Evolutionary conservation across 2,329 filamentous ascomycete species (phyloP).

Genomic region (Calonectria fujianensis): DNA sequence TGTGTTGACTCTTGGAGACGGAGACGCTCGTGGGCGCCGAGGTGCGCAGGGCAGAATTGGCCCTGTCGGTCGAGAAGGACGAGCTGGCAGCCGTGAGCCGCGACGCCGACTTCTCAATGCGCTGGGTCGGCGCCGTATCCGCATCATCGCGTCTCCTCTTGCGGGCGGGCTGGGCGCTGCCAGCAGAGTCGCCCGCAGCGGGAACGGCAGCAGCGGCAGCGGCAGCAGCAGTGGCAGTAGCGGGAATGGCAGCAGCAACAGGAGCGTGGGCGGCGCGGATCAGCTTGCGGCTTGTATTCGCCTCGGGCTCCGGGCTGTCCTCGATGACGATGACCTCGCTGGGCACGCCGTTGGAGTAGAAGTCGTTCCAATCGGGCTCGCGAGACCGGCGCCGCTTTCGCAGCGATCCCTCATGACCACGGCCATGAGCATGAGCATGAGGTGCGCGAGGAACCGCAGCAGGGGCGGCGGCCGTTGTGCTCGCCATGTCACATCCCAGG

Average conservation of each 20-base stretch:
- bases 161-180: conserved; percentile 4
- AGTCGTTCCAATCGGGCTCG: conserved; percentile 84
- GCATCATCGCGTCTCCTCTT: conserved; percentile 24
- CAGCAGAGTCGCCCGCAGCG: not conserved
- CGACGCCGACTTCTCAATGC: conserved; percentile 42
- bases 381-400: conserved; percentile 19
- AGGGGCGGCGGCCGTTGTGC: conserved; percentile 20
- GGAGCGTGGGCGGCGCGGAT: conserved; percentile 52
- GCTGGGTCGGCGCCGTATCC: not conserved
- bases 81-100: conserved; percentile 78
- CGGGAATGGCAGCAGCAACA: not conserved
- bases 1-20: conserved; percentile 72
- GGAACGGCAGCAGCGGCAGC: too few relatives aligned
- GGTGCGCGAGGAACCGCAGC: conserved; percentile 4
- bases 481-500: conserved; percentile 28
- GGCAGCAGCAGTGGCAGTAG: not conserved
- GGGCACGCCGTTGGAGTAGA: conserved; percentile 88
- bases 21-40: conserved; percentile 82
- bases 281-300: conserved; percentile 59
- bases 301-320: conserved; percentile 76
- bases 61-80: conserved; percentile 81
- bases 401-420: conserved; percentile 23
- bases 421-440: conserved; percentile 2
- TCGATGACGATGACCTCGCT: conserved; percentile 91
- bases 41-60: conserved; percentile 80